Conservation (phyloP, 2,329 filamentous ascomycete genomes). For the Microdochium bolleyi region DNA sequence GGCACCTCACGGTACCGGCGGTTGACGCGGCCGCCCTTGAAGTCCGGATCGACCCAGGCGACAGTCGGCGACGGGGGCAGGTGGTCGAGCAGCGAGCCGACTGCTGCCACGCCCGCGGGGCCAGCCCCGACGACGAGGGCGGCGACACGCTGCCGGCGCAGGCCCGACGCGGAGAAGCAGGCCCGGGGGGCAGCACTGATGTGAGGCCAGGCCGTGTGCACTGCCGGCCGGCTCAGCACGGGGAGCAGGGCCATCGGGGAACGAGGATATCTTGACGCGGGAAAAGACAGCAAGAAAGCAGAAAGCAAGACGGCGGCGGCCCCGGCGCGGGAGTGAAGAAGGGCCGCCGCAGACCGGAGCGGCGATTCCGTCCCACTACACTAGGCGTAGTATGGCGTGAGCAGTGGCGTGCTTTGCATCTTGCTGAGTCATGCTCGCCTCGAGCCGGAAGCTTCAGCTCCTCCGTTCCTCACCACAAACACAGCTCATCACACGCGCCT, state of each 20-base stretch:
- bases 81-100: slow-evolving; percentile 54
- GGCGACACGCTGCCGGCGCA: neutral
- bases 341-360: neutral
- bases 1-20: slow-evolving; percentile 53
- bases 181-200: neutral
- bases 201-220: neutral
- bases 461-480: too few species aligned
- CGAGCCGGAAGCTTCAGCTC: too few species aligned
- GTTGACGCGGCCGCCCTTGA: slow-evolving; percentile 43
- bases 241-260: too few species aligned
- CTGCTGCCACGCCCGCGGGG: slow-evolving; percentile 48
- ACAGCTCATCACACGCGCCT: too few species aligned
- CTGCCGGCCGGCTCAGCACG: neutral
- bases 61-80: slow-evolving; percentile 33
- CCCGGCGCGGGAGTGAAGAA: too few species aligned
- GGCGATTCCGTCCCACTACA: too few species aligned
- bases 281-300: too few species aligned
- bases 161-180: neutral
- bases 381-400: neutral
- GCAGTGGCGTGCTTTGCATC: neutral
- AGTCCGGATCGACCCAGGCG: slow-evolving; percentile 50
- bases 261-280: too few species aligned
- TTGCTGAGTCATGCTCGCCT: neutral
- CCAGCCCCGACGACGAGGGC: slow-evolving; percentile 53
- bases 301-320: too few species aligned